phyloP scores from a whole-genome alignment of 176 grass and related monocot genomes.

The Neostapfia colusana region DNA sequence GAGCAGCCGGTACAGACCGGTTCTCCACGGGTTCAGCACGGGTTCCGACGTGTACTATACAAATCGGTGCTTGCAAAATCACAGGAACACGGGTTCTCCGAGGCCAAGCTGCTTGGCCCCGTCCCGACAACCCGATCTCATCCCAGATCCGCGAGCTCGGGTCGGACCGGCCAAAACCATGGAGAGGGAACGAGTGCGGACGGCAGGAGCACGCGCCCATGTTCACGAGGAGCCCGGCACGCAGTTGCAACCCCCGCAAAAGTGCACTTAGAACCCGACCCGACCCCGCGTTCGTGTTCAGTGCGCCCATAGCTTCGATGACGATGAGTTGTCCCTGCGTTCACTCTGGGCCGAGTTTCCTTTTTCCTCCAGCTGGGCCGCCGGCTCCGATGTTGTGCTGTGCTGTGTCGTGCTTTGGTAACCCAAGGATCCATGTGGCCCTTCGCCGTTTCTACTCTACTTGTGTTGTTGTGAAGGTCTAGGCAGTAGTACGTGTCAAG shows the following conservation, averaged over 20 bases:
- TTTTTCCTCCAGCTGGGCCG: not conserved
- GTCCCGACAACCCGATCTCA: constrained; percentile 40
- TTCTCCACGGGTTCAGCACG: constrained; percentile 15
- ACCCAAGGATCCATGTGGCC: constrained; percentile 5
- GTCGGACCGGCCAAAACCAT: constrained; percentile 34
- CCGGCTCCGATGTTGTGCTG: not conserved
- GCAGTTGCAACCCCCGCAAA: too few relatives aligned
- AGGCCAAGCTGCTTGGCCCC: not conserved
- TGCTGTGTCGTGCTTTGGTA: not conserved
- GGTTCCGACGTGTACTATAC: constrained; percentile 30
- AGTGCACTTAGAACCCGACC: too few relatives aligned
- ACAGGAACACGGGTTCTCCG: not conserved
- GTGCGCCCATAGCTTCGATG: constrained; percentile 16
- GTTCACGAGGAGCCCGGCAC: constrained; percentile 37
- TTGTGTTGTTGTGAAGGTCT: not conserved
- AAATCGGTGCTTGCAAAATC: not conserved
- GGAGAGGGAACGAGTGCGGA: not conserved
- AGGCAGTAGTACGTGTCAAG: constrained; percentile 38
- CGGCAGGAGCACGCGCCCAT: constrained; percentile 7
- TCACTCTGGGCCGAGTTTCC: not conserved
- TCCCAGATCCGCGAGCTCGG: constrained; percentile 11
- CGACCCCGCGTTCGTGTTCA: not conserved
- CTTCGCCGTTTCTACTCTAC: not conserved
- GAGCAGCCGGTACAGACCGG: not conserved
- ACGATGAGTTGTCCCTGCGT: not conserved